These are phyloP conservation scores for Puccinia brachypodii DNA, from an alignment of 1,284 basidiomycete genomes.

Conservation along the genomic window DNA sequence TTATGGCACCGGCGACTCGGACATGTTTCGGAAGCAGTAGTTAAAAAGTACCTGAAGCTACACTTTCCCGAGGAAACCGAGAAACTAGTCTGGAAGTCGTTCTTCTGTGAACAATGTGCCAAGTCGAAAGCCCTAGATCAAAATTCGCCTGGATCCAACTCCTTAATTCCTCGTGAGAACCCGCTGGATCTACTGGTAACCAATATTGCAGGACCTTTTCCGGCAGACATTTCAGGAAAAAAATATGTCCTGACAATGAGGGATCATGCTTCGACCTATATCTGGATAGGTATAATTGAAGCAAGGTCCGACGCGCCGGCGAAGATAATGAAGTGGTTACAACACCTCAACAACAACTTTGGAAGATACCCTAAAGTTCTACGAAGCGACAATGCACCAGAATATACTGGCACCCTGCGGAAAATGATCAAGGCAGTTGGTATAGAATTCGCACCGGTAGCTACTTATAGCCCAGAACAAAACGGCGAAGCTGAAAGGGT, in stretches of 20 bases:
- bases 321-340: background rate
- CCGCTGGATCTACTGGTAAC: background rate
- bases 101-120: background rate
- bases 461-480: conserved; percentile 7
- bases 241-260: background rate
- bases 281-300: background rate
- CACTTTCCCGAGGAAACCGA: background rate
- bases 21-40: background rate
- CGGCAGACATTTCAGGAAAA: background rate
- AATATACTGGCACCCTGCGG: background rate
- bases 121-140: background rate
- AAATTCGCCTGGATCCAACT: background rate
- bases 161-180: background rate
- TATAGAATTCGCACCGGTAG: background rate
- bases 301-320: background rate
- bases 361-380: background rate
- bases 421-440: background rate
- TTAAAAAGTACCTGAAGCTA: background rate
- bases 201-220: background rate
- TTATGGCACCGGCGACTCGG: conserved; percentile 2
- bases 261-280: conserved; percentile 13
- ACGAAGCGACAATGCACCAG: background rate
- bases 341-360: background rate
- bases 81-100: background rate
- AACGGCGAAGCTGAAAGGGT: conserved; percentile 15